phyloP scores from a whole-genome alignment of 495 filamentous ascomycete genomes.

The Hypoxylon crocopeplum region DNA sequence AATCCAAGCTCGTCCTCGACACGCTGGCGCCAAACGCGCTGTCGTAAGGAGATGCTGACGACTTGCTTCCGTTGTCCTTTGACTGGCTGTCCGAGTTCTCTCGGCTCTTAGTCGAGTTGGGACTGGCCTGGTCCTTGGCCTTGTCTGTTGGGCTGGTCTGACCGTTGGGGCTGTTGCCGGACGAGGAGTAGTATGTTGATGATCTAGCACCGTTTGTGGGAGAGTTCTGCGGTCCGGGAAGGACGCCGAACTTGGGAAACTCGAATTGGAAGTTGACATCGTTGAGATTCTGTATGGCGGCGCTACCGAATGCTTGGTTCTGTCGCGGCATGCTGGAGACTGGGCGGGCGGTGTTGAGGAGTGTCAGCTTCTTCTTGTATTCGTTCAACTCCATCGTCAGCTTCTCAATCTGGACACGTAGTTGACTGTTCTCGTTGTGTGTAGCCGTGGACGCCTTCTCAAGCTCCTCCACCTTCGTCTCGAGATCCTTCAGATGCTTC shows the following conservation, averaged over 20 bases:
- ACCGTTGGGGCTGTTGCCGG: slow-evolving; percentile 33
- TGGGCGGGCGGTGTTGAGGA: slow-evolving; percentile 45
- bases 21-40: slow-evolving; percentile 47
- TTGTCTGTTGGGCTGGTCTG: slow-evolving; percentile 44
- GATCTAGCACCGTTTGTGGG: slow-evolving; percentile 50
- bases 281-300: slow-evolving; percentile 68
- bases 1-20: slow-evolving; percentile 68
- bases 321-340: slow-evolving; percentile 17
- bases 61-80: slow-evolving; percentile 46
- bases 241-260: slow-evolving; percentile 86
- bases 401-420: slow-evolving; percentile 86
- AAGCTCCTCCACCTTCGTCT: slow-evolving; percentile 92
- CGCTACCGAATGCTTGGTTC: slow-evolving; percentile 44
- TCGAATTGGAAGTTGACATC: slow-evolving; percentile 88
- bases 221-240: slow-evolving; percentile 69
- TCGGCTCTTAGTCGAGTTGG: slow-evolving; percentile 36
- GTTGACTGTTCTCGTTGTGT: slow-evolving; percentile 83
- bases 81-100: slow-evolving; percentile 39
- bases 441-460: slow-evolving; percentile 83
- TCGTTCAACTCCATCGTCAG: slow-evolving; percentile 84
- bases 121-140: slow-evolving; percentile 39
- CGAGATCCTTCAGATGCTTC: slow-evolving; percentile 93
- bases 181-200: slow-evolving; percentile 39
- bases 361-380: slow-evolving; percentile 84
- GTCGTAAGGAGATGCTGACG: slow-evolving; percentile 44